Evolutionary conservation across 23 red algal species (phyloP).

Genomic region (Gracilaria domingensis): DNA sequence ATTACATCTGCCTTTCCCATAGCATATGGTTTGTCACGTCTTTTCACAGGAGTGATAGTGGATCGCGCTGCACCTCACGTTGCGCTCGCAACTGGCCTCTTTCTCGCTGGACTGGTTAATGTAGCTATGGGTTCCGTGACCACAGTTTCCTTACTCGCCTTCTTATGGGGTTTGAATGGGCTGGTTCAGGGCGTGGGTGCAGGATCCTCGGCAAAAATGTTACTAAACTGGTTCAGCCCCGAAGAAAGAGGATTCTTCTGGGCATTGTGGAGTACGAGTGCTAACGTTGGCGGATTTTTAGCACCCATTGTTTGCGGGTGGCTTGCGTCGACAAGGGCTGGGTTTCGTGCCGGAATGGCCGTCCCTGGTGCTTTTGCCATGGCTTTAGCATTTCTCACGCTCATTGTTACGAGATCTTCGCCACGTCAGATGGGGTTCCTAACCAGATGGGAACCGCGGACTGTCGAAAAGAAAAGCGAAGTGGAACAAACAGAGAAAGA

Average conservation of each 20-base stretch:
- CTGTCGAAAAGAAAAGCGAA: background rate
- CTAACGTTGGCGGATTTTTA: conserved; percentile 84
- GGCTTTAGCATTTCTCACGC: conserved; percentile 14
- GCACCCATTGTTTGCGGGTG: conserved; percentile 81
- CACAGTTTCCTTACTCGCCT: conserved; percentile 56
- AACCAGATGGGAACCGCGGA: conserved; percentile 42
- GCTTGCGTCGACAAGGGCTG: conserved; percentile 42
- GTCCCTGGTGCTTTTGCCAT: conserved; percentile 62
- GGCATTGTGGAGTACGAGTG: conserved; percentile 80
- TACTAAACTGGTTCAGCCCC: conserved; percentile 70
- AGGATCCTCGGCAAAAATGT: conserved; percentile 78
- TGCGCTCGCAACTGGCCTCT: conserved; percentile 59
- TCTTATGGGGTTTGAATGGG: conserved; percentile 75
- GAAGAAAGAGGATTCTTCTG: conserved; percentile 81
- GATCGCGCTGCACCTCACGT: conserved; percentile 60
- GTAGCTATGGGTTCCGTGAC: conserved; percentile 66
- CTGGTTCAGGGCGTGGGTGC: conserved; percentile 89
- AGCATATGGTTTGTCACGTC: conserved; percentile 77
- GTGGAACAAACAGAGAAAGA: background rate
- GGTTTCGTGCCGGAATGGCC: conserved; percentile 67
- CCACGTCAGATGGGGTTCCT: conserved; percentile 46
- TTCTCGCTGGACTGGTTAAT: conserved; percentile 75
- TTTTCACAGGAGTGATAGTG: conserved; percentile 76
- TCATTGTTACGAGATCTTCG: conserved; percentile 43
- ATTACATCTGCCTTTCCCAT: conserved; percentile 83